Conservation (phyloP, 805 yeast genomes). For the Kluyveromyces dobzhanskii region DNA sequence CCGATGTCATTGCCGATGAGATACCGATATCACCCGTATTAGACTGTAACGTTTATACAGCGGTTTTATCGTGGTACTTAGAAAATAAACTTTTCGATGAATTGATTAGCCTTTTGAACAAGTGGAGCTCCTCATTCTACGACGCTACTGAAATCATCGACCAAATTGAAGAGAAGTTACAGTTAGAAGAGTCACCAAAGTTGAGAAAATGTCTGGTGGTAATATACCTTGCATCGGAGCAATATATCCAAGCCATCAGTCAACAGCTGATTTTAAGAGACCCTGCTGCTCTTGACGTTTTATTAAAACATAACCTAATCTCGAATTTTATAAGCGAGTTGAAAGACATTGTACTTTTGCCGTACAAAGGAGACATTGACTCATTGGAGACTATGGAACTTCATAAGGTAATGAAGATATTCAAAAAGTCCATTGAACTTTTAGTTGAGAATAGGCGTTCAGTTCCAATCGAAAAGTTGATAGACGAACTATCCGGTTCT, state of each 20-base stretch:
- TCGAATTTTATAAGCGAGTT: conserved; percentile 39
- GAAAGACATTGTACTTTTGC: conserved; percentile 42
- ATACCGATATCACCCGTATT: conserved; percentile 46
- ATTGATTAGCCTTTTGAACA: conserved; percentile 36
- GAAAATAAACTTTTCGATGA: conserved; percentile 25
- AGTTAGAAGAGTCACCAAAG: conserved; percentile 21
- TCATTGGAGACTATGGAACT: conserved; percentile 37
- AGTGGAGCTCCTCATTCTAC: conserved; percentile 55
- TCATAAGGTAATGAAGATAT: conserved; percentile 30
- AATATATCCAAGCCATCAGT: conserved; percentile 53
- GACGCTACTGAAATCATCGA: conserved; percentile 37
- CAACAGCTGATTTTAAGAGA: conserved; percentile 55
- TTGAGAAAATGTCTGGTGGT: conserved; percentile 40
- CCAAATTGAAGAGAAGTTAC: conserved; percentile 39
- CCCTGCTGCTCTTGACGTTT: conserved; percentile 43
- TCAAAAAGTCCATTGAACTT: conserved; percentile 41
- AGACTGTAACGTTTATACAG: conserved; percentile 36
- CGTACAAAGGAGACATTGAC: conserved; percentile 27
- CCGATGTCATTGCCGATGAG: conserved; percentile 37
- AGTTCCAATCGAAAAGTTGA: conserved; percentile 44
- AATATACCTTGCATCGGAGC: conserved; percentile 48
- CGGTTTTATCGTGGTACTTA: conserved; percentile 40
- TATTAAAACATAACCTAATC: conserved; percentile 57
- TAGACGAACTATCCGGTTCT: conserved; percentile 37
- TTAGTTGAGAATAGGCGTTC: conserved; percentile 61